Base-by-base conservation (phyloP, 2,329 filamentous ascomycete genomes). In the Hypoxylon sp. region DNA sequence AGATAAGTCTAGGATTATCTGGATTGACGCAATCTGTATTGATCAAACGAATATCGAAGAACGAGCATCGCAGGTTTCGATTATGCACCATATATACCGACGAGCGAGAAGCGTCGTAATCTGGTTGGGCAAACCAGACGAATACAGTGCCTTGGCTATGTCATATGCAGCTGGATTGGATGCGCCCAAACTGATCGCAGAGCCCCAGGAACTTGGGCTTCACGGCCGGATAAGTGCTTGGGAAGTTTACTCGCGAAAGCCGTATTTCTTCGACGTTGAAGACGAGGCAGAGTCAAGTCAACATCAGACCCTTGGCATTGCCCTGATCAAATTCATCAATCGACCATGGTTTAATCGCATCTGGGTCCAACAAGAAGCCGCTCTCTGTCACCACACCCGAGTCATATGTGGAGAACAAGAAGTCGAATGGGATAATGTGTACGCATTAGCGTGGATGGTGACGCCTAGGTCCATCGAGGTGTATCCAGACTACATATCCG, bases 21-120 rank as follows among this genome's bases (percentile, higher is more conserved):
- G 73, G 74, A 70, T 75, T 17, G 73, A 75, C n/a, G 73, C 73
- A 17, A 58, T 75, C 48, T 74, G 73, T 30, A 75, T 75, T 20
- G 64, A 74, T 31, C 74, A 75, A 37, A 70, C 70, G 22, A 62
- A 58, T 46, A 35, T 73, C 25, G 69, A 72, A 40, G 72, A 75
- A 50, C 70, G 73, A 22, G 70, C 70, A 2, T 50, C 66, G 10
- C 74, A 75, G 50, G 74, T 75, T n/a, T 61, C 69, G 14, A 71
- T 70, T 5, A 74, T 75, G 74, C 57, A 73, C 53, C 65, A 75
- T 13, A 70, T 75, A 58, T 74, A 74, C 33, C 60, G 62, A 6
- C 57, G 63, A 11, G 71, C 73, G 31, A 60, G 63, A 11, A 61
- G 60, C 3, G 73, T 74, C 2, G 58, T 68, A 50, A 48, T 75